Percentiles rank a stretch among this genome's conserved stretches.
Evolutionary conservation across 768 basidiomycete genomes (phyloP).

Genomic region (Suillus weaverae): DNA sequence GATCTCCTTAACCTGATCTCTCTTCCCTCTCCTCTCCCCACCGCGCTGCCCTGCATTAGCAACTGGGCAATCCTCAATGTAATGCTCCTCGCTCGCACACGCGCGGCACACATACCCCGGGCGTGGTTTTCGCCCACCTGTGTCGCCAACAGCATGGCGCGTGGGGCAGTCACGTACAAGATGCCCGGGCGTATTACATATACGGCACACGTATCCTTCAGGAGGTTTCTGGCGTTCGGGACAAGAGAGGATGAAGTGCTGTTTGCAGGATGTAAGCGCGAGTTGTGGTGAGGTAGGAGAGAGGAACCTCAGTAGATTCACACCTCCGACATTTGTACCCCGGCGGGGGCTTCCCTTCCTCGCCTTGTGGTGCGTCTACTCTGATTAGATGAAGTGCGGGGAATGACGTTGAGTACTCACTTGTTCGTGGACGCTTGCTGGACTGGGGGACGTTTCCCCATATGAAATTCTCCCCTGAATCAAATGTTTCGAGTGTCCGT

Average conservation of each 20-base stretch:
- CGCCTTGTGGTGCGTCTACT: slow-evolving; percentile 31
- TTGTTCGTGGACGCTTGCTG: slow-evolving; percentile 55
- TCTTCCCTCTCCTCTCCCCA: slow-evolving; percentile 31
- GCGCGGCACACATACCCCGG: slow-evolving; percentile 89
- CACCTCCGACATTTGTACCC: slow-evolving; percentile 81
- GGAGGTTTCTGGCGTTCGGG: slow-evolving; percentile 75
- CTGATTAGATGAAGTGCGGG: neutral
- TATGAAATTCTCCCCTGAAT: slow-evolving; percentile 61
- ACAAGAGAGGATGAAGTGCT: slow-evolving; percentile 80
- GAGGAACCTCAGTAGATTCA: slow-evolving; percentile 66
- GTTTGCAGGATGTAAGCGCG: slow-evolving; percentile 7
- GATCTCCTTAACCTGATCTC: slow-evolving; percentile 73
- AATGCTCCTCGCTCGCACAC: slow-evolving; percentile 85
- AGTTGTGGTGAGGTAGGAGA: neutral
- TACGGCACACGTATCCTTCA: slow-evolving; percentile 84
- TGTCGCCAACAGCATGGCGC: slow-evolving; percentile 74
- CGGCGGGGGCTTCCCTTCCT: slow-evolving; percentile 58
- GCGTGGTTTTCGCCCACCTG: slow-evolving; percentile 78
- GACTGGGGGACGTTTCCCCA: slow-evolving; percentile 64
- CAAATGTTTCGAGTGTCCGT: slow-evolving; percentile 48
- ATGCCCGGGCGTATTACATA: slow-evolving; percentile 85
- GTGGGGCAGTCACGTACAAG: slow-evolving; percentile 89
- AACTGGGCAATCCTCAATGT: slow-evolving; percentile 82
- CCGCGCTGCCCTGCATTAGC: slow-evolving; percentile 47
- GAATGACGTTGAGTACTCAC: slow-evolving; percentile 35